A percentile compares a stretch with the other conserved stretches of the same genome.
Conservation (phyloP, 345 rosid species). For the Euphorbia lathyris region DNA sequence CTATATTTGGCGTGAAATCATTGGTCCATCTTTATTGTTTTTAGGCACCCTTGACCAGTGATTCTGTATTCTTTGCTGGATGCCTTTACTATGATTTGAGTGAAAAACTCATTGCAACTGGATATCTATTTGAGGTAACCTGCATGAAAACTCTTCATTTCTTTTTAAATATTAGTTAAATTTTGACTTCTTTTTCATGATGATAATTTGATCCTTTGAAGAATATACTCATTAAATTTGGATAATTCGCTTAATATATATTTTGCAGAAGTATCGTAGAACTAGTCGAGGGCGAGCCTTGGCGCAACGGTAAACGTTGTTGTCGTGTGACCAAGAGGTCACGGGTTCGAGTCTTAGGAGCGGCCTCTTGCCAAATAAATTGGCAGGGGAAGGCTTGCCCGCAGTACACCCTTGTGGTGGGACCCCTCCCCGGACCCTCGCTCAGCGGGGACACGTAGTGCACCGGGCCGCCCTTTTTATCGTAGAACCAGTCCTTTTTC, state of each 20-base stretch:
- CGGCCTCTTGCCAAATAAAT: too few species aligned
- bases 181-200: not conserved
- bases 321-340: too few species aligned
- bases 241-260: not conserved
- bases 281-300: too few species aligned
- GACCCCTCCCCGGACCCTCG: too few species aligned
- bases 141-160: constrained; percentile 5
- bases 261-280: not conserved
- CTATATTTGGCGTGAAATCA: constrained; percentile 4
- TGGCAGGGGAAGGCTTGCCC: too few species aligned
- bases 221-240: not conserved
- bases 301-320: too few species aligned
- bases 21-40: constrained; percentile 16
- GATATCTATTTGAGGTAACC: constrained; percentile 70
- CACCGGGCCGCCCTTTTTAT: too few species aligned
- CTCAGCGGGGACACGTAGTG: too few species aligned
- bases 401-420: too few species aligned
- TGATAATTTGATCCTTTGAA: not conserved
- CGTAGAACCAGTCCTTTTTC: not conserved
- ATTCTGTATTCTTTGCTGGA: constrained; percentile 63
- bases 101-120: constrained; percentile 58
- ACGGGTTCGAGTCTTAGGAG: too few species aligned
- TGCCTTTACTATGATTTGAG: constrained; percentile 76
- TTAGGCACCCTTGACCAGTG: constrained; percentile 52
- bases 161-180: not conserved